Base-by-base conservation (phyloP, 257 asterid species). In the Solanum rostratum region DNA sequence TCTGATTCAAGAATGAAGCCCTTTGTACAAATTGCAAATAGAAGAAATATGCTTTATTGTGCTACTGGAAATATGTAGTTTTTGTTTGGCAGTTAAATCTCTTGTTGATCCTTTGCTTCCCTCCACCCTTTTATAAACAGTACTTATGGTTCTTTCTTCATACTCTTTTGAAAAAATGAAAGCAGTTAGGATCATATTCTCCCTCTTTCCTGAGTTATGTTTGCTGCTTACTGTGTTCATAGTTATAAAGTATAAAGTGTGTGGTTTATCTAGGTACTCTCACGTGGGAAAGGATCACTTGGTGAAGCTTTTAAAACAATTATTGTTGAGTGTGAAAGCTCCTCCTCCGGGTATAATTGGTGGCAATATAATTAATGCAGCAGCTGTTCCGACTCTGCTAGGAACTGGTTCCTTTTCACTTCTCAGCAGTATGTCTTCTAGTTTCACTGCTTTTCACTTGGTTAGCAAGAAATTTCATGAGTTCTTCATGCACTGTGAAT, bases 321-420 rank as follows among this genome's bases (percentile, higher is more conserved):
- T 95, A 86, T 89, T 96, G 81, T 85, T 88, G 86, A 92, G 91
- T 85, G 91, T 95, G 70, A 85, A 87, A 85, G 89, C 90, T 88
- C 97, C 95, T 52, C 83, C 93, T 14, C 90, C 73, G 81, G 92
- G 91, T 76, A 33, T 85, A 84, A 86, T 86, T 85, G 91, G 92
- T 74, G 88, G 94, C 84, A 89, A 87, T 91, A 78, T 85, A 81
- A 83, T 87, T 49, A 93, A 89, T 87, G 98, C 99, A 86, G 94
- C 99, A 90, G 88, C 89, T 84, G 99, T 93, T 74, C 98, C 99
- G 59, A 96, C 99, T 45, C 92, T 96, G 66, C 89, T 96, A 46
- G 99, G 99, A 87, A 90, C 95, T 88, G 95, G 98, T 85, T 91
- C 92, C 27, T 96, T 96, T 88, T 95, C 99, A 30, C 95, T 96